Conservation (phyloP, 768 basidiomycete species). For the Mycena kentingensis region DNA sequence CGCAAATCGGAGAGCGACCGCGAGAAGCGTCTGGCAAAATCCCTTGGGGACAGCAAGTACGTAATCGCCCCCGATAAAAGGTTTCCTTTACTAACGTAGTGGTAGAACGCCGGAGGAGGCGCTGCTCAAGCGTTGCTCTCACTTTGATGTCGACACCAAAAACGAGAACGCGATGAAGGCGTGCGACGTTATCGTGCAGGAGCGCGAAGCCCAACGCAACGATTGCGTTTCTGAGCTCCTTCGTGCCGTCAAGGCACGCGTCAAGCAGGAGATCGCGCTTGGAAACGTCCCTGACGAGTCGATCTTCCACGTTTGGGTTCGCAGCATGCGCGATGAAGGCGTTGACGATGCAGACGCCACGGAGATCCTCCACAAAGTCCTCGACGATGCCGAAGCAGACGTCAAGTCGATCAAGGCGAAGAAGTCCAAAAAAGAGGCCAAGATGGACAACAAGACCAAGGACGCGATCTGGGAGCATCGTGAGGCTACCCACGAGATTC, state of each 20-base stretch:
- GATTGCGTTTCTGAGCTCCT: conserved; percentile 77
- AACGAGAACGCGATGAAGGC: conserved; percentile 84
- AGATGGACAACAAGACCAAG: conserved; percentile 45
- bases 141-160: conserved; percentile 81
- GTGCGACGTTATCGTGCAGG: conserved; percentile 87
- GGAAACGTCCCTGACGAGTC: conserved; percentile 67
- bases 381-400: conserved; percentile 63
- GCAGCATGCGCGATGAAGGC: conserved; percentile 68
- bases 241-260: conserved; percentile 62
- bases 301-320: conserved; percentile 77
- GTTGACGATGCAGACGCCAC: conserved; percentile 80
- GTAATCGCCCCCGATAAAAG: conserved; percentile 30
- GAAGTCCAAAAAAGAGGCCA: conserved; percentile 18
- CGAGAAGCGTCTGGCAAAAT: conserved; percentile 83
- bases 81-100: conserved; percentile 6
- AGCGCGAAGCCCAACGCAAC: conserved; percentile 76
- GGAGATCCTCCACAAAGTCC: conserved; percentile 55
- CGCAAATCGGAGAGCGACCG: conserved; percentile 80
- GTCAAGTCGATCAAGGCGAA: conserved; percentile 50
- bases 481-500: conserved; percentile 84
- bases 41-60: conserved; percentile 87
- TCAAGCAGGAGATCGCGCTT: conserved; percentile 69
- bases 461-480: conserved; percentile 79
- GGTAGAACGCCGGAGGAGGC: conserved; percentile 86
- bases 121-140: conserved; percentile 91